Conservation (phyloP, 1,139 yeast species). For the Yamadazyma siamensis region DNA sequence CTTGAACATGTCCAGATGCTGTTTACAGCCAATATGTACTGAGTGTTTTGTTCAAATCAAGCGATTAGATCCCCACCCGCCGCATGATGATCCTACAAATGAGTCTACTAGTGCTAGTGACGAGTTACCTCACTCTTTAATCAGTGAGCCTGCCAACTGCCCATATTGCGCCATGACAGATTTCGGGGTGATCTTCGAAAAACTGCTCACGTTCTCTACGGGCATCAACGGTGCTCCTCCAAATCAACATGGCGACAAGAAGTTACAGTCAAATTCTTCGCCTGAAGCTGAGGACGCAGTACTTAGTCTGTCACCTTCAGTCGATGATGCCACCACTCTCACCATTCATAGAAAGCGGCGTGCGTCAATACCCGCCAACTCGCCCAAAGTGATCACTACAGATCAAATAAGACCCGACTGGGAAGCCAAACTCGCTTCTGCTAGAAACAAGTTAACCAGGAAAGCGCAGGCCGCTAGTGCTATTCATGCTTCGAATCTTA, state of each 20-base stretch:
- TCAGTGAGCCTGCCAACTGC: constrained; percentile 85
- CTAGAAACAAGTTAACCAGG: constrained; percentile 75
- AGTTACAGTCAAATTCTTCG: no score
- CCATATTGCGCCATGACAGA: constrained; percentile 91
- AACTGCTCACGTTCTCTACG: constrained; percentile 52
- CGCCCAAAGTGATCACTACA: constrained; percentile 67
- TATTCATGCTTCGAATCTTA: constrained; percentile 75
- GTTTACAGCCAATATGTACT: constrained; percentile 89
- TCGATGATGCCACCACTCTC: constrained; percentile 9
- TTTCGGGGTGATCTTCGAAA: constrained; percentile 78
- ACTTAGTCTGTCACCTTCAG: constrained; percentile 4
- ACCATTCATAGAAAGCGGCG: constrained; percentile 20
- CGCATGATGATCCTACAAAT: constrained; percentile 57
- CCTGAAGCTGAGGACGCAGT: constrained; percentile 5
- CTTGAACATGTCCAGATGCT: constrained; percentile 82
- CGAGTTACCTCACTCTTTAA: constrained; percentile 56
- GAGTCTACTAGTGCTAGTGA: constrained; percentile 17
- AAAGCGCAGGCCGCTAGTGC: constrained; percentile 94
- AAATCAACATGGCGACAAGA: constrained; percentile 1
- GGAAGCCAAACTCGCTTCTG: constrained; percentile 69
- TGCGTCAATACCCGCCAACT: constrained; percentile 54
- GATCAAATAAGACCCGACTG: constrained; percentile 91
- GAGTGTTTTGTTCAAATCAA: constrained; percentile 97
- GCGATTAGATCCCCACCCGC: constrained; percentile 91
- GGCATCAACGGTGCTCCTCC: constrained; percentile 53